Evolutionary conservation across 768 basidiomycete genomes (phyloP).

Genomic region (Mycena pura): DNA sequence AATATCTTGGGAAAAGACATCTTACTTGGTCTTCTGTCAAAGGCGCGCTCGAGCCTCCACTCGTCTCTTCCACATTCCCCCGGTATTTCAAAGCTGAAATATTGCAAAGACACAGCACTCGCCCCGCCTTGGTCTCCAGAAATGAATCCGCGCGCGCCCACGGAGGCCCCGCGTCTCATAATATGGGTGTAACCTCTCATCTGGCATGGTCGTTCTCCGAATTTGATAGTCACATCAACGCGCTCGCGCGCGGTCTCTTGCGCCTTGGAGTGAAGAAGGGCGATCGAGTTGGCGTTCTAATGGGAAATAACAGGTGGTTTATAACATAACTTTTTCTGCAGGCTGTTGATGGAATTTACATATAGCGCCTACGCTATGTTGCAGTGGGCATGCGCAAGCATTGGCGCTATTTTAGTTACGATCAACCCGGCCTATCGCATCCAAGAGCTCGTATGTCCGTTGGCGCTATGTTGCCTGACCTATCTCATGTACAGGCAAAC

Average conservation of each 20-base stretch:
- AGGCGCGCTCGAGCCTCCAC: constrained; percentile 62
- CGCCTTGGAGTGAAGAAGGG: constrained; percentile 75
- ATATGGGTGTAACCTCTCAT: constrained; percentile 54
- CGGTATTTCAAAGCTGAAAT: constrained; percentile 68
- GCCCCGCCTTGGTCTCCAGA: constrained; percentile 71
- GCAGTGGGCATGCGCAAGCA: constrained; percentile 87
- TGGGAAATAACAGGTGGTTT: constrained; percentile 83
- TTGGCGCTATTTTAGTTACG: constrained; percentile 85
- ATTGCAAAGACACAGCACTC: constrained; percentile 50
- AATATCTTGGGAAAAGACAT: not conserved
- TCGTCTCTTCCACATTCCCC: constrained; percentile 62
- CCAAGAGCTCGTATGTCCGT: constrained; percentile 68
- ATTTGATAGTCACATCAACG: constrained; percentile 68
- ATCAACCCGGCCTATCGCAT: constrained; percentile 83
- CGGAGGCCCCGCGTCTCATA: constrained; percentile 64
- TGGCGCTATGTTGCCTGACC: not conserved
- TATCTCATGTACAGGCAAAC: constrained; percentile 49
- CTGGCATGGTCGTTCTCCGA: constrained; percentile 80
- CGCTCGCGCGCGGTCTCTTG: constrained; percentile 74
- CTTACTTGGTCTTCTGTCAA: constrained; percentile 56
- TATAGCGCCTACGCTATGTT: constrained; percentile 77
- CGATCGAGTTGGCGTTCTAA: constrained; percentile 78
- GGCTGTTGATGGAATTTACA: not conserved
- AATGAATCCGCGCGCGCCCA: constrained; percentile 63
- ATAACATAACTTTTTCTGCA: not conserved